Percentiles rank a stretch among this genome's conserved stretches.
These are phyloP conservation scores for Sorghum bicolor DNA, from an alignment of 176 grass and related monocot genomes.

Conservation along the genomic window DNA sequence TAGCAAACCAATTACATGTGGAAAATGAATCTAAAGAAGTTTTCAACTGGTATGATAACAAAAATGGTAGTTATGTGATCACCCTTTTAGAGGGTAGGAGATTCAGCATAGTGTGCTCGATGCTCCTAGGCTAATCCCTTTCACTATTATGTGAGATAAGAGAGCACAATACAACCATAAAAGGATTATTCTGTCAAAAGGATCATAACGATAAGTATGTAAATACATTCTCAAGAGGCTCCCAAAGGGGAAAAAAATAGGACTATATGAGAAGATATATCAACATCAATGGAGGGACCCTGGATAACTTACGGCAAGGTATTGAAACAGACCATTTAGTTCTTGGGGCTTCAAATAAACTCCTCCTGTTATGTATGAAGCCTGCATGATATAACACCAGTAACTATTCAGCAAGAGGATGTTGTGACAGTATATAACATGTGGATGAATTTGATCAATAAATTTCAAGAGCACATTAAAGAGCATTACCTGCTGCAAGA, in stretches of 20 bases:
- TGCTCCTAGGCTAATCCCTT: not conserved
- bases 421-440: not conserved
- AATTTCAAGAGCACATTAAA: not conserved
- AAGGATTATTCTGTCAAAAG: not conserved
- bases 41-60: not conserved
- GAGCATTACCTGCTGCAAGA: slow-evolving; percentile 77
- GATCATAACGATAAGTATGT: not conserved
- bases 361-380: slow-evolving; percentile 90
- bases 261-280: not conserved
- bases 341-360: slow-evolving; percentile 97
- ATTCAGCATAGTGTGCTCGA: not conserved
- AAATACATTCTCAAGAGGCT: not conserved
- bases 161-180: not conserved
- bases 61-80: not conserved
- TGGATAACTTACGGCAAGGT: slow-evolving; percentile 66
- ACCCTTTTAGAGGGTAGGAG: not conserved
- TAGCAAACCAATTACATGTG: not conserved
- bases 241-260: not conserved
- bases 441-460: not conserved
- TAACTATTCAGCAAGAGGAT: slow-evolving; percentile 15
- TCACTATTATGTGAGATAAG: not conserved
- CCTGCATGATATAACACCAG: slow-evolving; percentile 46
- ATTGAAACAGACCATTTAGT: slow-evolving; percentile 81
- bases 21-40: not conserved
- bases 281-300: not conserved